These are phyloP conservation scores for Tetrahymena malaccensis DNA, from an alignment of 73 alveolate species.

Conservation along the genomic window DNA sequence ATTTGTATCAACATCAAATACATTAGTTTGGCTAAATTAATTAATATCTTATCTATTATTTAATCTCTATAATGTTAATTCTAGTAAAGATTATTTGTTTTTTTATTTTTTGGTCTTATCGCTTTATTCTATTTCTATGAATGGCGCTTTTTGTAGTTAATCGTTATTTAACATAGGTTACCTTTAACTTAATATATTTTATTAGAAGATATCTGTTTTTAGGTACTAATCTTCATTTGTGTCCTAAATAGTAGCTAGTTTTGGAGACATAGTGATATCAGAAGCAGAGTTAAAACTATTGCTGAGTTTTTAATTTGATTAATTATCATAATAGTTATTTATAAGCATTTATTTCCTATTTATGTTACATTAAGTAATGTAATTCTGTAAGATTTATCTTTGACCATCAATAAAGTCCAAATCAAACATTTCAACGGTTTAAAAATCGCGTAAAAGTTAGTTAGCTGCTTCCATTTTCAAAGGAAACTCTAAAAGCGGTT, in stretches of 20 bases:
- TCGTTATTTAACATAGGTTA: neutral
- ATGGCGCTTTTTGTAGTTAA: neutral
- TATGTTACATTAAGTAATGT: neutral
- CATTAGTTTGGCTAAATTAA: neutral
- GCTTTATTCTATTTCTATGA: neutral
- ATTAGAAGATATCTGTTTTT: too few relatives aligned
- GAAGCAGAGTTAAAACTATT: neutral
- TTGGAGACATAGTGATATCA: neutral
- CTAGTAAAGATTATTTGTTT: neutral
- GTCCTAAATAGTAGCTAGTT: neutral
- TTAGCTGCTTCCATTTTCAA: neutral
- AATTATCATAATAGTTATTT: neutral
- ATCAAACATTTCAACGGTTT: neutral
- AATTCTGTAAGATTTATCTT: neutral
- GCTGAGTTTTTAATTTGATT: neutral
- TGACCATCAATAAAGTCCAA: neutral
- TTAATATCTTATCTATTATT: neutral
- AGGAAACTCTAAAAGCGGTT: neutral
- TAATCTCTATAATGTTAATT: neutral
- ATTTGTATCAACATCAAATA: neutral
- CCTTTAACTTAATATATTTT: neutral
- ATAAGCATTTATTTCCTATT: neutral
- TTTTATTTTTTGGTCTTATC: neutral
- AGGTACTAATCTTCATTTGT: neutral
- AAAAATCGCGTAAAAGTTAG: neutral